phyloP scores from a whole-genome alignment of 371 early-diverging fungal species.

The Syncephalis fuscata region DNA sequence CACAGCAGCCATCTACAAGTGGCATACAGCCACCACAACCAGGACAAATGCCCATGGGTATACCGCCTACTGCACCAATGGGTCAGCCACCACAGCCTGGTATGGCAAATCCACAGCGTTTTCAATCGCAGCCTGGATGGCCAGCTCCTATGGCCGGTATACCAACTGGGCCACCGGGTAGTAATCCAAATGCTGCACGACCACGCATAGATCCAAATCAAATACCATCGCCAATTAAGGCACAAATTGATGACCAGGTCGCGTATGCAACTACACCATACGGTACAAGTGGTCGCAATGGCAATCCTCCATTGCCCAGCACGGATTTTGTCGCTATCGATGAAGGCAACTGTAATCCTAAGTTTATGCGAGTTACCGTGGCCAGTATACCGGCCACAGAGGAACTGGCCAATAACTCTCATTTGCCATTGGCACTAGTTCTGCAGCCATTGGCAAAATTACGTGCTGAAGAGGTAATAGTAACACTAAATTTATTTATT shows the following conservation, averaged over 20 bases:
- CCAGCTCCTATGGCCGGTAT: conserved; percentile 27
- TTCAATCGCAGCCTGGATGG: too few relatives aligned
- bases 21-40: background rate
- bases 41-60: too few relatives aligned
- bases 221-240: conserved; percentile 78
- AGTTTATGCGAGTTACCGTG: conserved; percentile 77
- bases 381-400: conserved; percentile 65
- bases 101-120: background rate
- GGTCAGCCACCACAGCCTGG: background rate
- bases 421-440: conserved; percentile 71
- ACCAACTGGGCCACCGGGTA: conserved; percentile 21
- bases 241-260: conserved; percentile 62
- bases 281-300: conserved; percentile 42
- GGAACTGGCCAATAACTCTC: conserved; percentile 53
- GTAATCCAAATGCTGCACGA: conserved; percentile 24
- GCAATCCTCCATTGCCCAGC: conserved; percentile 57
- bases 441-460: conserved; percentile 84
- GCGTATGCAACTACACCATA: conserved; percentile 39
- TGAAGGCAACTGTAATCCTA: conserved; percentile 88
- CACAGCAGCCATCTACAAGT: background rate
- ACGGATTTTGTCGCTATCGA: conserved; percentile 68
- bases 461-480: conserved; percentile 41
- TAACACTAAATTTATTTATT: background rate
- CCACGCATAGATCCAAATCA: conserved; percentile 82
- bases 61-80: background rate